Evolutionary conservation across 1,139 yeast species (phyloP), one percentile per base, ranked within the genome.

Genomic region (Blastobotrys serpentis): DNA sequence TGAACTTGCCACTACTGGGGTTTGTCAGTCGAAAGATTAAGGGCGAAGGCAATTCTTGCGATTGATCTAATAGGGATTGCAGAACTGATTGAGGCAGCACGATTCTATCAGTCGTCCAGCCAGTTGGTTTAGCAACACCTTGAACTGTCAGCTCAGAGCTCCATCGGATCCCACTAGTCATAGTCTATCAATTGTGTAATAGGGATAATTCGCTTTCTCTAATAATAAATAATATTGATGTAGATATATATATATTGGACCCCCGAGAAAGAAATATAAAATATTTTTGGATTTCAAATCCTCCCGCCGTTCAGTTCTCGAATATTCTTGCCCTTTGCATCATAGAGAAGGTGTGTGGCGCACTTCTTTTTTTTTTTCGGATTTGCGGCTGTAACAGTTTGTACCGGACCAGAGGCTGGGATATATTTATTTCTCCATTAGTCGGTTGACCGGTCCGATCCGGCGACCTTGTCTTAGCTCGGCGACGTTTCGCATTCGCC

Each of bases 11-110:
- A 13, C 51, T 54, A 1, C 46, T 44, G 1, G 61, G 56, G 42
- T 58, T 61, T n/a, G 58, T 54, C 10, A 71, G 40, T 16, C 56
- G 52, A 54, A 71, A 70, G 1, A 67, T 62, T 26, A 72, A 59
- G 2, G 75, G 74, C 23, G 69, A 62, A 1, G 70, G 70, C 25
- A 66, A 52, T 16, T 50, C 47, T 1, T 33, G 34, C n/a, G 56
- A 40, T 33, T 61, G 64, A 8, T 54, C 51, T 4, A 63, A 11
- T 5, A 68, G 55, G 0, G 52, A 42, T 23, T 62, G 58, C 2
- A 68, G 57, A 2, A 58, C 61, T 1, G 63, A 54, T 22, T 66
- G 57, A 0, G 72, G 72, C 17, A 68, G 55, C 5, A 57, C 51
- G 30, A 68, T 54, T 51, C 67, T 67, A 49, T 65, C 69, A 7